These are phyloP conservation scores for Globisporangium carolinianum DNA, from an alignment of 352 stramenopile species.

Conservation along the genomic window DNA sequence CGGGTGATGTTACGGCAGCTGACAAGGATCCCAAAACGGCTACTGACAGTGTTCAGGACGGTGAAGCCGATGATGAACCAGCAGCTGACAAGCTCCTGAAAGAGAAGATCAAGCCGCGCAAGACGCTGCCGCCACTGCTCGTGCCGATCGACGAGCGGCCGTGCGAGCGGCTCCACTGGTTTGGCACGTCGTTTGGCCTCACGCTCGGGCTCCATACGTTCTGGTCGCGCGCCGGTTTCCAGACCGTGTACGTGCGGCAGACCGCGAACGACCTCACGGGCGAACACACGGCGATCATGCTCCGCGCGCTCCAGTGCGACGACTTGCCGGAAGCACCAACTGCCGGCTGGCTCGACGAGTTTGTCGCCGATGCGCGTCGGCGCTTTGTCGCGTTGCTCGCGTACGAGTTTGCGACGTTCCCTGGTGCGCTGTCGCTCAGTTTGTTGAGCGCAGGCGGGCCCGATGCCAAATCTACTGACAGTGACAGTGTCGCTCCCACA, in stretches of 20 bases:
- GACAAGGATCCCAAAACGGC: constrained; percentile 30
- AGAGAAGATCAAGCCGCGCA: constrained; percentile 93
- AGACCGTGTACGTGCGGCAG: constrained; percentile 96
- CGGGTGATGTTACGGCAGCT: constrained; percentile 36
- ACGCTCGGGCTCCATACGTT: constrained; percentile 97
- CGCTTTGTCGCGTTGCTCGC: constrained; percentile 93
- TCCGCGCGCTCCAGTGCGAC: constrained; percentile 65
- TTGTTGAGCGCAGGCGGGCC: constrained; percentile 70
- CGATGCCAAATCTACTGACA: constrained; percentile 19
- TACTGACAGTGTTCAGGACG: constrained; percentile 9
- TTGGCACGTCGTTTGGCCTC: constrained; percentile 97
- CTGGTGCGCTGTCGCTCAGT: constrained; percentile 87
- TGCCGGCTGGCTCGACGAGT: constrained; percentile 91
- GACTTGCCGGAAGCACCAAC: constrained; percentile 71
- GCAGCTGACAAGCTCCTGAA: constrained; percentile 44
- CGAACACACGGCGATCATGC: constrained; percentile 96
- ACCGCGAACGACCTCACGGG: constrained; percentile 99
- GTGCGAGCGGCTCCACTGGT: constrained; percentile 95
- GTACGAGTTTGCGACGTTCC: constrained; percentile 91
- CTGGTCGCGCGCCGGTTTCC: constrained; percentile 93
- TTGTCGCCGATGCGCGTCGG: constrained; percentile 91
- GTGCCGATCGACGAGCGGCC: constrained; percentile 92
- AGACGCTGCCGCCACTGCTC: constrained; percentile 96
- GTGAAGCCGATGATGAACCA: constrained; percentile 41
- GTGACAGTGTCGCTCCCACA: neutral